Evolutionary conservation across 805 yeast genomes (phyloP).

Genomic region (Cyberlindnera galapagoensis): DNA sequence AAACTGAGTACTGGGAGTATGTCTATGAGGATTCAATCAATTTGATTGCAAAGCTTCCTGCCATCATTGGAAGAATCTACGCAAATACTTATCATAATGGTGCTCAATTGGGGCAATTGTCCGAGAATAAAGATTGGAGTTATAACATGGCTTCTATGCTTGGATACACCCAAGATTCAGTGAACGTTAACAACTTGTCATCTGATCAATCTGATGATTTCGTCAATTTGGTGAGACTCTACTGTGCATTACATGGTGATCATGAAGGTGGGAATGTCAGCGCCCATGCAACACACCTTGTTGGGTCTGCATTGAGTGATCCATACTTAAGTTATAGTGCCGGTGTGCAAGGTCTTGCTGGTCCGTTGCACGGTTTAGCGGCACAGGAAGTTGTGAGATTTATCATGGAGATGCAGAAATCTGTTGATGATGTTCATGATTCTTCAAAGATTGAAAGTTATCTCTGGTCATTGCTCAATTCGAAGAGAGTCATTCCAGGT

Average conservation of each 20-base stretch:
- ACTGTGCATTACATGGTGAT: conserved; percentile 71
- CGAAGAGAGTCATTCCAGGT: conserved; percentile 80
- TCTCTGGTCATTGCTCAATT: conserved; percentile 65
- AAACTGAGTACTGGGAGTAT: conserved; percentile 69
- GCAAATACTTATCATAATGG: conserved; percentile 54
- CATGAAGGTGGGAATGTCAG: conserved; percentile 85
- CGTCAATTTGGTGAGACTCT: conserved; percentile 63
- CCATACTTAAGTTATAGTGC: conserved; percentile 73
- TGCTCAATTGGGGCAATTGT: conserved; percentile 44
- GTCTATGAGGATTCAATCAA: conserved; percentile 65
- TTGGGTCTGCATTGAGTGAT: conserved; percentile 74
- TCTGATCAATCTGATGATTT: conserved; percentile 46
- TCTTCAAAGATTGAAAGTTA: conserved; percentile 52
- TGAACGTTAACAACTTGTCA: conserved; percentile 24
- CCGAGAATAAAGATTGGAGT: conserved; percentile 58
- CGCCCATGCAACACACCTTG: conserved; percentile 76
- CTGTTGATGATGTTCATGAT: conserved; percentile 27
- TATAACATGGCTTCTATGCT: conserved; percentile 61
- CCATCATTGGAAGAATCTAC: conserved; percentile 69
- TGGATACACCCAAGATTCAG: conserved; percentile 44
- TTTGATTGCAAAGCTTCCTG: conserved; percentile 68
- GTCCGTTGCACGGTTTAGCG: conserved; percentile 82
- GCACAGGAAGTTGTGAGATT: conserved; percentile 81
- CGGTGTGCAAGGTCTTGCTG: conserved; percentile 78
- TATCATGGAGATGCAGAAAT: conserved; percentile 54